A percentile compares a stretch with the other conserved stretches of the same genome.
Conservation (phyloP, 805 yeast genomes). For the Metschnikowia continentalis region DNA sequence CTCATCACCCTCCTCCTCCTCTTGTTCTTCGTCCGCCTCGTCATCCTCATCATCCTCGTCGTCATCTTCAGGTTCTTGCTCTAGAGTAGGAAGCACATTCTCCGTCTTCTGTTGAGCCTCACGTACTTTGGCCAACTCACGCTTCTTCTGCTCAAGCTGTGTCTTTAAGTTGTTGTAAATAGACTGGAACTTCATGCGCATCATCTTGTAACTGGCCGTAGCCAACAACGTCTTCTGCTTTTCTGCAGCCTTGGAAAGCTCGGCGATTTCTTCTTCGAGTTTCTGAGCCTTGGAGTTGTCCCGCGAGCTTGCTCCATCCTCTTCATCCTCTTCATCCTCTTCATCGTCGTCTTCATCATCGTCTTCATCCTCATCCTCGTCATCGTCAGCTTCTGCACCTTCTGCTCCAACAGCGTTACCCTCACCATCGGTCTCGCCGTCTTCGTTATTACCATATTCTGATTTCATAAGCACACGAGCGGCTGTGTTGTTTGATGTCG, state of each 20-base stretch:
- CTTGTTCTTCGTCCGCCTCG: constrained; percentile 9
- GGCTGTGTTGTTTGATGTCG: constrained; percentile 20
- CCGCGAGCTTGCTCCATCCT: constrained; percentile 49
- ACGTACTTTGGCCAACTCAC: constrained; percentile 17
- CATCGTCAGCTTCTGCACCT: constrained; percentile 29
- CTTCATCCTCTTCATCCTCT: constrained; percentile 47
- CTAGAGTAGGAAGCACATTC: background rate
- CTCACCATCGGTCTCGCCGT: constrained; percentile 6
- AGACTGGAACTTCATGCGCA: constrained; percentile 81
- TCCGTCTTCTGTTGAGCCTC: constrained; percentile 16
- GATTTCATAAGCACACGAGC: constrained; percentile 20
- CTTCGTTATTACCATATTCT: constrained; percentile 15
- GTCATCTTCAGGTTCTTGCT: constrained; percentile 3
- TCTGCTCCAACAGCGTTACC: constrained; percentile 2
- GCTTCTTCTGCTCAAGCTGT: constrained; percentile 69
- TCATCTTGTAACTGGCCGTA: constrained; percentile 75
- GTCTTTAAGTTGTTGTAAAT: constrained; percentile 73
- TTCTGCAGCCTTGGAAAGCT: constrained; percentile 70
- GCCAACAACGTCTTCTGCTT: constrained; percentile 70
- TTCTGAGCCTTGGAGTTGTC: constrained; percentile 53
- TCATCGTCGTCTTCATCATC: constrained; percentile 51
- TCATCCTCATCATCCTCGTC: constrained; percentile 12
- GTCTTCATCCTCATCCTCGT: constrained; percentile 35
- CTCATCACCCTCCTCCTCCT: constrained; percentile 7
- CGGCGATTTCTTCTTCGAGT: constrained; percentile 79